Evolutionary conservation across 257 asterid species (phyloP), one percentile per base, ranked within the genome.

Genomic region (Solanum tacnaense): DNA sequence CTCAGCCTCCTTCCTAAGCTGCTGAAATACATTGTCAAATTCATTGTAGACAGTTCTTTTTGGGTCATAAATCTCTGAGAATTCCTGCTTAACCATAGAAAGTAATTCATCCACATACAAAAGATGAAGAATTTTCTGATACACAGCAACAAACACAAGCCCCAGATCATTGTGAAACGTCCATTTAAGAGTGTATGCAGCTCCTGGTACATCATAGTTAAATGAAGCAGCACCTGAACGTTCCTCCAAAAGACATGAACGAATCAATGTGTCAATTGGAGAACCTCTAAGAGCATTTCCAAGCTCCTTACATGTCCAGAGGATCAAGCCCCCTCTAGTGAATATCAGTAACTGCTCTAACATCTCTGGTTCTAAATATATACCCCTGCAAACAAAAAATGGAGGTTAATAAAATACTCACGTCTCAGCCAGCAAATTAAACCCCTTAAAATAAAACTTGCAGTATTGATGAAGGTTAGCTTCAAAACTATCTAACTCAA

Each of bases 211-310:
- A 87, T 97, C 98, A 76, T 97, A 96, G 88, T 93, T 96, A 82
- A 91, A 97, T 5, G 98, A 96, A 25, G 98, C 93, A 23, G 95
- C 94, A 85, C 99, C 99, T 1, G 98, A 96, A 84, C 99, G 92
- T 89, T 97, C 99, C 93, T 97, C 99, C 94, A 97, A 91, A 83
- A 97, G 98, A 94, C 99, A 97, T 58, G 99, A 95, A 93, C 99
- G 91, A 70, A 97, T 96, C 90, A 97, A 86, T 82, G 98, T 91
- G 89, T 96, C 98, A 84, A 97, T 97, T 2, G 99, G 99, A 4
- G 98, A 96, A 49, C 99, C 99, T 88, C 94, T 93, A 27, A 97
- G 98, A 89, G 99, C 99, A 91, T 94, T 96, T 89, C 99, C 98
- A 44, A 97, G 92, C 94, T 94, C 99, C 62, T 93, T 96, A 92